These are phyloP conservation scores for Exophiala viscosa DNA, from an alignment of 2,329 filamentous ascomycete species.

Conservation along the genomic window DNA sequence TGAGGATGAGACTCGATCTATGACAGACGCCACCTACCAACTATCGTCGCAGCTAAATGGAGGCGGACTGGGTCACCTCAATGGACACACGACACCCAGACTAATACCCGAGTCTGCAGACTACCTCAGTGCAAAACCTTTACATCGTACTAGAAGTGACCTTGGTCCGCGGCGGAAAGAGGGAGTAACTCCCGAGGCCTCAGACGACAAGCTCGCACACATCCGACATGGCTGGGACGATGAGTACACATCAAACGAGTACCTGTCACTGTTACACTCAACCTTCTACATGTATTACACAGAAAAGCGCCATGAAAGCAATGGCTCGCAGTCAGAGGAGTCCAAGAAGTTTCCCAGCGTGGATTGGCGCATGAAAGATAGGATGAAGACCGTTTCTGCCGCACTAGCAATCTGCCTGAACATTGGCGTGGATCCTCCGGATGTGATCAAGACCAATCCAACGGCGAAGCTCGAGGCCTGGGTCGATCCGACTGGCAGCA, in stretches of 20 bases:
- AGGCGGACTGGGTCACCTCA: slow-evolving; percentile 6
- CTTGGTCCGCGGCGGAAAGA: slow-evolving; percentile 46
- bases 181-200: slow-evolving; percentile 31
- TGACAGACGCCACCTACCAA: slow-evolving; percentile 9
- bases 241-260: slow-evolving; percentile 86
- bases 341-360: slow-evolving; percentile 59
- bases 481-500: slow-evolving; percentile 83
- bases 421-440: slow-evolving; percentile 94
- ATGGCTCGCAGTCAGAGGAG: slow-evolving; percentile 70
- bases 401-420: slow-evolving; percentile 93
- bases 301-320: slow-evolving; percentile 94
- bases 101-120: slow-evolving; percentile 25
- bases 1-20: slow-evolving; percentile 7
- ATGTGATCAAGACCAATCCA: slow-evolving; percentile 92
- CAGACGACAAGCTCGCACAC: slow-evolving; percentile 51
- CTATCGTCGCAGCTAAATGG: slow-evolving; percentile 8
- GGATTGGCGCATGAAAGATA: slow-evolving; percentile 96
- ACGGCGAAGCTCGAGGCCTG: slow-evolving; percentile 93
- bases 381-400: slow-evolving; percentile 93
- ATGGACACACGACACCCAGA: slow-evolving; percentile 13
- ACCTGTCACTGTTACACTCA: slow-evolving; percentile 79
- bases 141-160: slow-evolving; percentile 53
- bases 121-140: slow-evolving; percentile 22
- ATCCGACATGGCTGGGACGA: slow-evolving; percentile 87
- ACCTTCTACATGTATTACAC: slow-evolving; percentile 99